Conservation (phyloP, 352 stramenopile species). For the Phytophthora colocasiae region DNA sequence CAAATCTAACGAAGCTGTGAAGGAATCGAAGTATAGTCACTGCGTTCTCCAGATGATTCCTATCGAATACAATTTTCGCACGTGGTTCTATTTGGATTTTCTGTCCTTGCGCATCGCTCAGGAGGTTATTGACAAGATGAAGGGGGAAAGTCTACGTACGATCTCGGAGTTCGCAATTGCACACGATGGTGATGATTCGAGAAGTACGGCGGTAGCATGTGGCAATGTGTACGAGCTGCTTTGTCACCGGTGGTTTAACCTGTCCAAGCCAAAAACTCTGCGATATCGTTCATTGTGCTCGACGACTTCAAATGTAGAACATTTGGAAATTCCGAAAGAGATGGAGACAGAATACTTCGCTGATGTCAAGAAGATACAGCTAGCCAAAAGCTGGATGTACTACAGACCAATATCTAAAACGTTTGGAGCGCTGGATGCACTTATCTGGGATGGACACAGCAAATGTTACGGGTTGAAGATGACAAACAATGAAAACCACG, state of each 20-base stretch:
- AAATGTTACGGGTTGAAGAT: slow-evolving; percentile 20
- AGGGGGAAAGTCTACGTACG: slow-evolving; percentile 9
- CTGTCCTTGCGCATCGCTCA: slow-evolving; percentile 18
- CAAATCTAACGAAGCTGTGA: no score
- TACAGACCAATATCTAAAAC: slow-evolving; percentile 18
- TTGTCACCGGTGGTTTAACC: slow-evolving; percentile 21
- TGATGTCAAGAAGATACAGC: slow-evolving; percentile 9
- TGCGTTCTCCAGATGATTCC: no score
- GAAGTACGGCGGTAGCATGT: slow-evolving; percentile 9
- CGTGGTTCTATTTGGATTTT: slow-evolving; percentile 22
- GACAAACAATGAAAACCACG: slow-evolving; percentile 24
- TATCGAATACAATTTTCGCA: not conserved
- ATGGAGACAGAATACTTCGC: slow-evolving; percentile 16
- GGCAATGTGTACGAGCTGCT: slow-evolving; percentile 26
- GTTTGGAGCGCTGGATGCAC: slow-evolving; percentile 18
- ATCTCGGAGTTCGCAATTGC: slow-evolving; percentile 15
- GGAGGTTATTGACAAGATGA: slow-evolving; percentile 7
- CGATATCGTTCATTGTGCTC: slow-evolving; percentile 8
- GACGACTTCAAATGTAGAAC: not conserved
- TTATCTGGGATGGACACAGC: slow-evolving; percentile 7
- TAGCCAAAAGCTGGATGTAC: slow-evolving; percentile 4
- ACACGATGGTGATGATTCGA: slow-evolving; percentile 14
- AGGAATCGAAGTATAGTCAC: no score
- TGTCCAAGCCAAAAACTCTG: slow-evolving; percentile 8
- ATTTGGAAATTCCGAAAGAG: slow-evolving; percentile 4